These are phyloP conservation scores for Rhodotorula sp. DNA, from an alignment of 1,284 basidiomycete species.

Conservation along the genomic window DNA sequence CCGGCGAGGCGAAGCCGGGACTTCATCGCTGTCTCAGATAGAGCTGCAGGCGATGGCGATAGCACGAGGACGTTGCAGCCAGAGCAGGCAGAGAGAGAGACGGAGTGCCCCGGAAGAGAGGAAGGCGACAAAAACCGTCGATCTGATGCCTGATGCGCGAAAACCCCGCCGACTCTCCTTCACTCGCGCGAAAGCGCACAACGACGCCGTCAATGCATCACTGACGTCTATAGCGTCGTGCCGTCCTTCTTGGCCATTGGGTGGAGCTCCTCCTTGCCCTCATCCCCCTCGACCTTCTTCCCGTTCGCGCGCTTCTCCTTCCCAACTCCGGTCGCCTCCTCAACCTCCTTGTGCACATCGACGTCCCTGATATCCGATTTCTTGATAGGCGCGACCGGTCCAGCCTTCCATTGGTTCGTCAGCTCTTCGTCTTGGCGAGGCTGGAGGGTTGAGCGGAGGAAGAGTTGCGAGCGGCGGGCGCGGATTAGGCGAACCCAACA, in stretches of 20 bases:
- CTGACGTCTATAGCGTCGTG: neutral
- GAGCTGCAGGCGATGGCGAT: too few relatives aligned
- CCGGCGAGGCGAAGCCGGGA: neutral
- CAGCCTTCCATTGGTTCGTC: slow-evolving; percentile 9
- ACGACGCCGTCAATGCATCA: neutral
- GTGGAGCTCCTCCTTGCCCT: neutral
- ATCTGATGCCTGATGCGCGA: too few relatives aligned
- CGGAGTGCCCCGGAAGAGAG: too few relatives aligned
- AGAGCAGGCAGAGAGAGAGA: too few relatives aligned
- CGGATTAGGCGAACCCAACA: slow-evolving; percentile 25
- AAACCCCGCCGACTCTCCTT: neutral
- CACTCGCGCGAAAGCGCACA: too few relatives aligned
- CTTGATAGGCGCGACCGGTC: neutral
- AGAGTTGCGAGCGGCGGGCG: slow-evolving; percentile 33
- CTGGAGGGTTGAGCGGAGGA: slow-evolving; percentile 23
- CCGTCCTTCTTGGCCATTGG: slow-evolving; percentile 29
- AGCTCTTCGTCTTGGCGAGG: slow-evolving; percentile 8
- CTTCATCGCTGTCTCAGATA: too few relatives aligned
- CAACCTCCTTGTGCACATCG: neutral
- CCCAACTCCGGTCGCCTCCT: neutral
- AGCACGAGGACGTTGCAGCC: too few relatives aligned
- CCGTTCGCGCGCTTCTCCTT: neutral
- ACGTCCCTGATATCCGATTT: neutral
- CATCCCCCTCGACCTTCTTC: neutral
- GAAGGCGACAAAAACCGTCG: too few relatives aligned